Evolutionary conservation across 306 rosid genomes (phyloP), one percentile per base, ranked within the genome.

Genomic region (Cucumis hystrix): DNA sequence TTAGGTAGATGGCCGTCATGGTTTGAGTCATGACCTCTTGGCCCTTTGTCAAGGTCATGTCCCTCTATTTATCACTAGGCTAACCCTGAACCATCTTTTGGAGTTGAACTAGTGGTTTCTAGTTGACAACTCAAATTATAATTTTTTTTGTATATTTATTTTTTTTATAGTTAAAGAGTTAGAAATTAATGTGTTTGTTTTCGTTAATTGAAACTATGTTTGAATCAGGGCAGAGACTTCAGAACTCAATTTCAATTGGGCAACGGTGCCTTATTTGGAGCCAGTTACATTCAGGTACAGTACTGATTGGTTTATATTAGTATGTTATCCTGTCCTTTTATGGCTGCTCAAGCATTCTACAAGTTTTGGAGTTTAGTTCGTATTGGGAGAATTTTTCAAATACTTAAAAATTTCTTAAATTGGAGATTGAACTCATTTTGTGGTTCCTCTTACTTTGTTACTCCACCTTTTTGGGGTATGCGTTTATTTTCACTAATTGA

Each of bases 181-280:
- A 28, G 15, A 30, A n/a, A 4, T 39, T 52, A 40, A 78, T 57
- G 3, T 30, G 20, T 21, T 30, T 12, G 30, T 63, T 13, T 55
- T 80, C 23, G 64, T 57, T 8, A 45, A 47, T 69, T 75, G 10
- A 66, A 9, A 12, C 37, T 23, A 21, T 28, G 11, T 71, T 73
- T 75, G 83, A 65, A 81, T 49, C 91, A 96, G 99, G 99, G 98
- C 10, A 85, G 61, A 79, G 99, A 96, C 86, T 96, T 73, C 79
- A 87, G 96, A 86, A 41, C 97, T 37, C 97, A 91, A 78, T 87
- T 96, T 86, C 99, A 96, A 81, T 56, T 96, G 30, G 99, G 99
- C n/a, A 96, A 89, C 83, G 97, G 99, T 77, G 92, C 97, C 80
- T 86, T 92, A 74, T 89, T 96, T 59, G 98, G 98, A 67, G 99